A percentile compares a stretch with the other conserved stretches of the same genome.
Evolutionary conservation across 371 early-diverging fungal genomes (phyloP).

Genomic region (Mortierella sp.): DNA sequence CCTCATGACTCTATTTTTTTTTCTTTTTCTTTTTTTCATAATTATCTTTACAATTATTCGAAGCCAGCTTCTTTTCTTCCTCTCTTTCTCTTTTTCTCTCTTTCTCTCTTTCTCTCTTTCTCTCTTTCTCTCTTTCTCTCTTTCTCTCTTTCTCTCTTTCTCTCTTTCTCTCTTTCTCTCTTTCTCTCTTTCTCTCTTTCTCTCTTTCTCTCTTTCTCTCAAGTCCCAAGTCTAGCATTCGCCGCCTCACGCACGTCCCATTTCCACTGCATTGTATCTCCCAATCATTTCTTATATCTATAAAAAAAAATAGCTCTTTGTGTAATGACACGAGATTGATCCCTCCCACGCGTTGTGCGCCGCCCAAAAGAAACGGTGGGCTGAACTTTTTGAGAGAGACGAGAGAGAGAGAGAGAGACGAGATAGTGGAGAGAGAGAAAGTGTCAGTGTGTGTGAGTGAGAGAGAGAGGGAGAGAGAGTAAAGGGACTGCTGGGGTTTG

Average conservation of each 20-base stretch:
- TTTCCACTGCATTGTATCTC: neutral
- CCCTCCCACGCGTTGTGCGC: too few relatives aligned
- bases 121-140: neutral
- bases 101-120: constrained; percentile 1
- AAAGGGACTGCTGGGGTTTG: neutral
- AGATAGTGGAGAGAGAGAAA: neutral
- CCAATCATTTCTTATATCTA: neutral
- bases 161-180: neutral
- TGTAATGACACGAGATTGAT: too few relatives aligned
- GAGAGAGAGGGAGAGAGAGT: neutral
- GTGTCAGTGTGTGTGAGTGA: neutral
- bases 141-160: neutral
- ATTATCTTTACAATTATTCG: neutral
- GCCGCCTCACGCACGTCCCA: neutral
- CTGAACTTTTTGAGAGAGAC: neutral
- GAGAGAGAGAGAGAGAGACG: neutral
- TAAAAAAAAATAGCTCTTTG: neutral
- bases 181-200: neutral
- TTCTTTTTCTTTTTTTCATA: neutral
- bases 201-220: too few relatives aligned
- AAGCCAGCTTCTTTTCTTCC: neutral
- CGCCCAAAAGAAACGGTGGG: too few relatives aligned
- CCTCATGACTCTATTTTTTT: neutral
- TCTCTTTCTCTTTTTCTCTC: constrained; percentile 1
- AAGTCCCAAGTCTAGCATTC: too few relatives aligned